These are phyloP conservation scores for Striga asiatica DNA, from an alignment of 257 asterid genomes.

Conservation along the genomic window DNA sequence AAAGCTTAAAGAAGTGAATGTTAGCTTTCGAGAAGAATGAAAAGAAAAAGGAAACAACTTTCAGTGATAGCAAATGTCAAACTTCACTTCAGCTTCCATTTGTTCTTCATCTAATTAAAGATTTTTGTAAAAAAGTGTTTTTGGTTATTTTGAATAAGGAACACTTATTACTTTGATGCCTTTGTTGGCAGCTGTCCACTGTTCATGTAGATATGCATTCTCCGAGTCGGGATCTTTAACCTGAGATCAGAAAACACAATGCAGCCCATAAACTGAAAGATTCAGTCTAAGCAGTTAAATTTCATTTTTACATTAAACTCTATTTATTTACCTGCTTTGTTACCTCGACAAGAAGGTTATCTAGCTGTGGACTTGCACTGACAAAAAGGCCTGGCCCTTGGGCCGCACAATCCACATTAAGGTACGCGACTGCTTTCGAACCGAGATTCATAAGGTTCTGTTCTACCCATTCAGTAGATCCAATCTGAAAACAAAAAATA, in stretches of 20 bases:
- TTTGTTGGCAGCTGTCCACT: conserved; percentile 39
- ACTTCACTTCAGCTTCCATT: neutral
- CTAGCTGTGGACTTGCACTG: conserved; percentile 90
- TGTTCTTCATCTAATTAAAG: neutral
- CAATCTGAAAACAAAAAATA: conserved; percentile 47
- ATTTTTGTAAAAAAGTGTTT: neutral
- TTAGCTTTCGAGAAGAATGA: no score
- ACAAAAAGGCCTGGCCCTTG: conserved; percentile 91
- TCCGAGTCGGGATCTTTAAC: conserved; percentile 77
- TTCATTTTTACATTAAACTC: neutral
- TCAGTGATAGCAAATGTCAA: neutral
- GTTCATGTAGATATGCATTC: conserved; percentile 34
- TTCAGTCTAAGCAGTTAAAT: neutral
- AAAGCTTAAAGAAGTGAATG: no score
- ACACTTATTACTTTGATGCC: conserved; percentile 46
- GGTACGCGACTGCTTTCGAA: conserved; percentile 70
- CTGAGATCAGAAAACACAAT: conserved; percentile 28
- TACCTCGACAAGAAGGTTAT: conserved; percentile 66
- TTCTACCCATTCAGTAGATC: conserved; percentile 97
- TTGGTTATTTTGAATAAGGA: neutral
- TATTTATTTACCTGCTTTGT: conserved; percentile 62
- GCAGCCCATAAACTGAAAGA: neutral
- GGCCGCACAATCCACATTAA: conserved; percentile 92
- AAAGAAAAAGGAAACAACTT: neutral
- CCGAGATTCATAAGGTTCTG: conserved; percentile 71